A percentile compares a stretch with the other conserved stretches of the same genome.
These are phyloP conservation scores for Chalciporus pseudorubinellus DNA, from an alignment of 768 basidiomycete species.

Conservation along the genomic window DNA sequence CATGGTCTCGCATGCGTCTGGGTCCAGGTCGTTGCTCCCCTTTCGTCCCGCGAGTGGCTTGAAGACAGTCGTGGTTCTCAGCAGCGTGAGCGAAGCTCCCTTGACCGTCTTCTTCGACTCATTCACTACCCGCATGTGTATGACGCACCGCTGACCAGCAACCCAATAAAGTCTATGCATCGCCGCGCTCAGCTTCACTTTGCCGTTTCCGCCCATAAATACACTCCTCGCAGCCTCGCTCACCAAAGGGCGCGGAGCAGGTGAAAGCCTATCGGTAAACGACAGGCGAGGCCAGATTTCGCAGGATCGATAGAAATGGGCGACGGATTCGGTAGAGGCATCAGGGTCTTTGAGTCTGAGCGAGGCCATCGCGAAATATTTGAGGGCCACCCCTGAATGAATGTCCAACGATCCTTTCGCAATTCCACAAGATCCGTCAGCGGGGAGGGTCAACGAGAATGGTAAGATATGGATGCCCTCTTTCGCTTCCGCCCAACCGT, in stretches of 20 bases:
- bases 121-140: slow-evolving; percentile 65
- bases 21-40: slow-evolving; percentile 38
- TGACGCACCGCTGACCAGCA: slow-evolving; percentile 74
- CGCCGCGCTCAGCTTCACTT: slow-evolving; percentile 61
- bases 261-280: slow-evolving; percentile 55
- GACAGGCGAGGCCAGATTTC: slow-evolving; percentile 77
- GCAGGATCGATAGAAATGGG: slow-evolving; percentile 86
- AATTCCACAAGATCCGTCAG: slow-evolving; percentile 47
- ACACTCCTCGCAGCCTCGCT: slow-evolving; percentile 53
- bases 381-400: slow-evolving; percentile 60
- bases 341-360: slow-evolving; percentile 70
- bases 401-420: slow-evolving; percentile 58
- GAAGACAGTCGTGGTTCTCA: slow-evolving; percentile 67
- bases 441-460: slow-evolving; percentile 67
- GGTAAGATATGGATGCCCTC: slow-evolving; percentile 71
- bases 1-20: slow-evolving; percentile 61
- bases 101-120: slow-evolving; percentile 67
- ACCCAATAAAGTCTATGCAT: slow-evolving; percentile 77
- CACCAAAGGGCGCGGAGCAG: slow-evolving; percentile 57
- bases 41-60: slow-evolving; percentile 40
- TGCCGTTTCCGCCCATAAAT: slow-evolving; percentile 62
- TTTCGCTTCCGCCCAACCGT: slow-evolving; percentile 60
- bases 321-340: slow-evolving; percentile 64
- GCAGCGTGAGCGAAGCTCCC: slow-evolving; percentile 56
- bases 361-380: slow-evolving; percentile 80